Evolutionary conservation across 352 stramenopile genomes (phyloP).

Genomic region (Phytopythium montanum): DNA sequence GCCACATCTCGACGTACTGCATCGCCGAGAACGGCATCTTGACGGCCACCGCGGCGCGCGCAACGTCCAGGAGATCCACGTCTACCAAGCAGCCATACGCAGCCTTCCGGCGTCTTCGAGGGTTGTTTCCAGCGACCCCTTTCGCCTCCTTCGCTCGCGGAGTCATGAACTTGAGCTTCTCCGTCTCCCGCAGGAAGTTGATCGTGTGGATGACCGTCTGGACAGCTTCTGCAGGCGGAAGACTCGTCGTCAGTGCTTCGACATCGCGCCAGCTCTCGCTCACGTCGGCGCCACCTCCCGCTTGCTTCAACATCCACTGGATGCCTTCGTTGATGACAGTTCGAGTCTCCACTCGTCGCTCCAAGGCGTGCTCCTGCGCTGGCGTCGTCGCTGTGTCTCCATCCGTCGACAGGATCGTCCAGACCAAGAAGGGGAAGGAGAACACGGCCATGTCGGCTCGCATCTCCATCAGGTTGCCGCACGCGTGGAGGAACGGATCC

Average conservation of each 20-base stretch:
- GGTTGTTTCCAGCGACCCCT: not conserved
- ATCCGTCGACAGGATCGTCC: constrained; percentile 20
- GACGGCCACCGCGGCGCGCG: constrained; percentile 51
- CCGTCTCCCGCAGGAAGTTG: constrained; percentile 75
- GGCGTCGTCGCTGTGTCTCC: not conserved
- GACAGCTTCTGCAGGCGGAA: constrained; percentile 36
- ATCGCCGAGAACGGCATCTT: constrained; percentile 89
- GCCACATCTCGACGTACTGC: constrained; percentile 88
- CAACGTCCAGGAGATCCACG: constrained; percentile 60
- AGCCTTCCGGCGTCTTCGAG: not conserved
- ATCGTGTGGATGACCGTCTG: constrained; percentile 77
- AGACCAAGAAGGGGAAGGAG: constrained; percentile 70
- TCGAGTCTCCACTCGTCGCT: not conserved
- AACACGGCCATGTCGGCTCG: constrained; percentile 66
- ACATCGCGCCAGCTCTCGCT: not conserved
- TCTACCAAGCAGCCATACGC: constrained; percentile 63
- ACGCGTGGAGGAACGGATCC: constrained; percentile 54
- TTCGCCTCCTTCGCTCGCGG: constrained; percentile 9
- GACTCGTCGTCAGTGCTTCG: not conserved
- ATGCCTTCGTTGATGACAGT: constrained; percentile 22
- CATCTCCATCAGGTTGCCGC: constrained; percentile 30
- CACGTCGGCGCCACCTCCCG: not conserved
- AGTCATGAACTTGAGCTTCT: constrained; percentile 72
- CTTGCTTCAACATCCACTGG: constrained; percentile 24
- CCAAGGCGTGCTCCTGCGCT: not conserved